Evolutionary conservation across 805 yeast genomes (phyloP).

Genomic region (Nakazawaea populi): DNA sequence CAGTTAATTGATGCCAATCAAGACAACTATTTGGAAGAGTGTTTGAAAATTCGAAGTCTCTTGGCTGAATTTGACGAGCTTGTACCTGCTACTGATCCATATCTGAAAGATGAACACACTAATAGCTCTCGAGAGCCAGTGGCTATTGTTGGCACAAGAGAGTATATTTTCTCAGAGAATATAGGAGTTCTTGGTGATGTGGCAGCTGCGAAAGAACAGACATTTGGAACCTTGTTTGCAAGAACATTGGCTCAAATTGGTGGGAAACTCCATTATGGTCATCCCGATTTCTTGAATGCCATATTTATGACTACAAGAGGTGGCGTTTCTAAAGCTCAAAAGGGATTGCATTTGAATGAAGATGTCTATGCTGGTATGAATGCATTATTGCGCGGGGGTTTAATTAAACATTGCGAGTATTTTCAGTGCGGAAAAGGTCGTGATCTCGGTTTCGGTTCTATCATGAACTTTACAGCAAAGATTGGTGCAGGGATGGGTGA

Average conservation of each 20-base stretch:
- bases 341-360: conserved; percentile 77
- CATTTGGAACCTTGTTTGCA: conserved; percentile 80
- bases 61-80: conserved; percentile 71
- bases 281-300: conserved; percentile 75
- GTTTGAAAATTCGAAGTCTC: conserved; percentile 69
- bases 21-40: conserved; percentile 77
- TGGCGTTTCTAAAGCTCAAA: conserved; percentile 82
- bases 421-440: conserved; percentile 85
- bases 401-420: conserved; percentile 79
- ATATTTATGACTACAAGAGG: conserved; percentile 81
- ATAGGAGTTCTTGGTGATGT: conserved; percentile 79
- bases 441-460: conserved; percentile 80
- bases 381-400: conserved; percentile 73
- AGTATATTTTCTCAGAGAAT: conserved; percentile 78
- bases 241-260: conserved; percentile 79
- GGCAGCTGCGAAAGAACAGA: conserved; percentile 86
- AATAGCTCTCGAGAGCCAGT: conserved; percentile 42
- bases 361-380: conserved; percentile 86
- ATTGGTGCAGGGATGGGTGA: conserved; percentile 93
- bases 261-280: conserved; percentile 82
- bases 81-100: conserved; percentile 20
- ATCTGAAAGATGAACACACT: conserved; percentile 20
- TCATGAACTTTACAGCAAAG: conserved; percentile 74
- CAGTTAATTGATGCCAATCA: conserved; percentile 83
- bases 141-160: conserved; percentile 81